These are phyloP conservation scores for Suillus luteus DNA, from an alignment of 768 basidiomycete species.

Conservation along the genomic window DNA sequence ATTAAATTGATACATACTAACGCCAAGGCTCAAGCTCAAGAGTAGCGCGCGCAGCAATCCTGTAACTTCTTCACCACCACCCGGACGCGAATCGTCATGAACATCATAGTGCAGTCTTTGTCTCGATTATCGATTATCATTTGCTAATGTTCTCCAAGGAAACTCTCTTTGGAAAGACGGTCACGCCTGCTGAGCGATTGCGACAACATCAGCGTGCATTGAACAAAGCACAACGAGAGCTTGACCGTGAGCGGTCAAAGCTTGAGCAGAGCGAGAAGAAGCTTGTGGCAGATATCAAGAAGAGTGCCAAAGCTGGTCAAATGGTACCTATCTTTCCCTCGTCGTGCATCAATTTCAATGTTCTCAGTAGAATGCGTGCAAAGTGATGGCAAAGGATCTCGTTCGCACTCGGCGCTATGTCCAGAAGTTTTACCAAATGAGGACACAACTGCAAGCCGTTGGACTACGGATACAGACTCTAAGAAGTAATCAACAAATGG, in stretches of 20 bases:
- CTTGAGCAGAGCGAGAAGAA: conserved; percentile 98
- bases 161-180: conserved; percentile 89
- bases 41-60: conserved; percentile 2
- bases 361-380: conserved; percentile 84
- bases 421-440: conserved; percentile 99
- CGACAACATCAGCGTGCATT: conserved; percentile 96
- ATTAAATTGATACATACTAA: neutral
- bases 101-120: conserved; percentile 60
- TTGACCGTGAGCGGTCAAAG: conserved; percentile 92
- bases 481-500: conserved; percentile 98
- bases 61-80: conserved; percentile 3
- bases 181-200: conserved; percentile 95
- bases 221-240: conserved; percentile 96
- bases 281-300: conserved; percentile 93
- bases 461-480: conserved; percentile 94
- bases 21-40: neutral
- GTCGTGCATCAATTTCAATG: conserved; percentile 20
- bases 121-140: neutral
- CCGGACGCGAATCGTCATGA: conserved; percentile 51
- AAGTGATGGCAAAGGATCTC: conserved; percentile 99
- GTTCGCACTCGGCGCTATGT: conserved; percentile 93
- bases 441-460: conserved; percentile 96
- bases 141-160: conserved; percentile 57
- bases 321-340: conserved; percentile 55
- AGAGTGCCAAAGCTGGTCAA: conserved; percentile 93